A percentile compares a stretch with the other conserved stretches of the same genome.
Conservation (phyloP, 139 green algal species). For the Trebouxia sp. region DNA sequence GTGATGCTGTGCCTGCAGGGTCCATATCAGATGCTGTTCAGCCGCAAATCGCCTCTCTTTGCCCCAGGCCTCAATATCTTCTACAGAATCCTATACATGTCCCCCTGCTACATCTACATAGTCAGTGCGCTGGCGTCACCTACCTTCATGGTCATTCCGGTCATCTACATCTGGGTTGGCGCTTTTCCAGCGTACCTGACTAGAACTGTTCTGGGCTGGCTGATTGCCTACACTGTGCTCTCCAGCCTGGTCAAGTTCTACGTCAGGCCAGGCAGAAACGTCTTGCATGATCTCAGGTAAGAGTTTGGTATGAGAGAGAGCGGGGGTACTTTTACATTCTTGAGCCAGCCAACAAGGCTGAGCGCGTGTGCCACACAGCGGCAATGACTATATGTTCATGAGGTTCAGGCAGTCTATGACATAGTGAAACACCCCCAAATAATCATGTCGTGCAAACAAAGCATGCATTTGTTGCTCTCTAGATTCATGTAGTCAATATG, state of each 20-base stretch:
- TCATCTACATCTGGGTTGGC: slow-evolving; percentile 25
- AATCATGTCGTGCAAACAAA: too few species aligned
- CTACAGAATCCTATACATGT: slow-evolving; percentile 7
- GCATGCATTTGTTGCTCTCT: too few species aligned
- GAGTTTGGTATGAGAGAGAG: too few species aligned
- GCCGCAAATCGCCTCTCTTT: slow-evolving; percentile 11
- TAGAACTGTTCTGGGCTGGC: not conserved
- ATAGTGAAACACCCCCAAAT: too few species aligned
- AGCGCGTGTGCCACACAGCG: too few species aligned
- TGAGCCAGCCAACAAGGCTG: too few species aligned
- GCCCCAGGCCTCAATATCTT: slow-evolving; percentile 2
- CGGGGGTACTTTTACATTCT: too few species aligned
- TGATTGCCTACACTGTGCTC: not conserved
- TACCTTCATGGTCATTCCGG: slow-evolving; percentile 26
- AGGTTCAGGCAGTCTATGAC: too few species aligned
- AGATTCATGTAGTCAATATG: too few species aligned
- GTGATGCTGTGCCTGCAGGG: slow-evolving; percentile 1
- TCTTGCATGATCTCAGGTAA: slow-evolving; percentile 25
- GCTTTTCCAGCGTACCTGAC: slow-evolving; percentile 13
- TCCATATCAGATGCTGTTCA: slow-evolving; percentile 28
- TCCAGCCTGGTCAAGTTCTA: slow-evolving; percentile 19
- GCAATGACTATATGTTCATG: too few species aligned
- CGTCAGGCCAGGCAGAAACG: slow-evolving; percentile 13
- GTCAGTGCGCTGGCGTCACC: slow-evolving; percentile 14
- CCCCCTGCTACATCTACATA: slow-evolving; percentile 13